Evolutionary conservation across 208 protist species (phyloP).

Genomic region (Wallacemonas sp.): DNA sequence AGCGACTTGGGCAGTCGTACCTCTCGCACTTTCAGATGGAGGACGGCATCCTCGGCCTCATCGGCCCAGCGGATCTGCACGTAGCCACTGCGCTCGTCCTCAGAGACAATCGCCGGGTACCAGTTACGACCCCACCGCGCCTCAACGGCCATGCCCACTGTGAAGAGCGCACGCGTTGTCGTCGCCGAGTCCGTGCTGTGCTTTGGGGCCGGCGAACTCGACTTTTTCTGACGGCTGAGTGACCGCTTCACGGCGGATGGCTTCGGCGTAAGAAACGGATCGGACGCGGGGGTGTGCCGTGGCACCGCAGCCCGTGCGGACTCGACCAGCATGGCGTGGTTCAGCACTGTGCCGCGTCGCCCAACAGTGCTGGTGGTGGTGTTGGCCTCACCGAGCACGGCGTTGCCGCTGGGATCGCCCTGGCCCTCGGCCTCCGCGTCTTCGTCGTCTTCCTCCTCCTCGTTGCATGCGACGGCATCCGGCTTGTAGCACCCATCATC

Average conservation of each 20-base stretch:
- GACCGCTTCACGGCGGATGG: not conserved
- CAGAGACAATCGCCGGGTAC: constrained; percentile 46
- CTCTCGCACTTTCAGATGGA: constrained; percentile 55
- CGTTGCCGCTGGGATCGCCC: not conserved
- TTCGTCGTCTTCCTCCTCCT: constrained; percentile 5
- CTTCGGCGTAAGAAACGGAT: constrained; percentile 22
- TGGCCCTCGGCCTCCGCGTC: not conserved
- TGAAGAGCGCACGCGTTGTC: constrained; percentile 8
- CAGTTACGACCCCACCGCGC: constrained; percentile 55
- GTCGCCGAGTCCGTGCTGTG: no score
- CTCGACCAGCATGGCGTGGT: not conserved
- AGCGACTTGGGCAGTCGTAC: constrained; percentile 32
- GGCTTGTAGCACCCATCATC: constrained; percentile 24
- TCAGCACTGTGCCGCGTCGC: not conserved
- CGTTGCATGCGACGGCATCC: not conserved
- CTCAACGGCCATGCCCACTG: constrained; percentile 53
- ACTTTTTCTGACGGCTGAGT: constrained; percentile 2
- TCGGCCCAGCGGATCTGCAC: constrained; percentile 59
- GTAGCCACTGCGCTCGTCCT: constrained; percentile 50
- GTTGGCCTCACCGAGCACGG: not conserved
- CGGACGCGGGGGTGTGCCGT: constrained; percentile 20
- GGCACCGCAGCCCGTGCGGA: not conserved
- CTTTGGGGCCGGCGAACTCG: no score
- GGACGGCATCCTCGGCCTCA: constrained; percentile 44
- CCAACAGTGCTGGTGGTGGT: no score